A percentile compares a stretch with the other conserved stretches of the same genome.
Evolutionary conservation across 2,329 filamentous ascomycete genomes (phyloP).

Genomic region (Cladosporium sp.): DNA sequence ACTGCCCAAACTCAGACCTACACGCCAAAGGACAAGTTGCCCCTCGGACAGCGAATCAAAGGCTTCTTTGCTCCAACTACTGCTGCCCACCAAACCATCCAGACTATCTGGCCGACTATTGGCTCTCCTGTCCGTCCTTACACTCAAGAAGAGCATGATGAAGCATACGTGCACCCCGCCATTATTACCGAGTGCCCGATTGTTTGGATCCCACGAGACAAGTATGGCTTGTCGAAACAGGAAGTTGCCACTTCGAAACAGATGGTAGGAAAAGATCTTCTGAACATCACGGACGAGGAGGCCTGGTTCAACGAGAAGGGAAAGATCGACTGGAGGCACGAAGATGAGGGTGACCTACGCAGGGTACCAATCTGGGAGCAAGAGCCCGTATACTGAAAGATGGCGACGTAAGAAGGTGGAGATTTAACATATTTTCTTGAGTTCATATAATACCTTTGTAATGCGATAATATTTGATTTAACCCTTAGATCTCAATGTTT

Average conservation of each 20-base stretch:
- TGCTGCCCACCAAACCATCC: constrained; percentile 33
- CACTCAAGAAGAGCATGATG: constrained; percentile 36
- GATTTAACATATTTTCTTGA: not conserved
- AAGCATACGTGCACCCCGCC: constrained; percentile 48
- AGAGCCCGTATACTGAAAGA: constrained; percentile 15
- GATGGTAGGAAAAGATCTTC: constrained; percentile 32
- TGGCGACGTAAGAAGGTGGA: too few species aligned
- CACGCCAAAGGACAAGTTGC: constrained; percentile 7
- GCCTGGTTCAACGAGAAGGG: constrained; percentile 48
- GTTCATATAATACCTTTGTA: not conserved
- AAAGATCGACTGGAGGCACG: constrained; percentile 31
- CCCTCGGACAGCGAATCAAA: constrained; percentile 26
- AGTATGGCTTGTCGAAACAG: constrained; percentile 44
- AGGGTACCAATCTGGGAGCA: constrained; percentile 44
- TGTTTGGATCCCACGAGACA: constrained; percentile 48
- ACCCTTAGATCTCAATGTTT: not conserved
- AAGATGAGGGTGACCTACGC: constrained; percentile 41
- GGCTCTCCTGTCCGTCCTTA: constrained; percentile 33
- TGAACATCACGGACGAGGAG: constrained; percentile 45
- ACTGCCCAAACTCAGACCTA: not conserved
- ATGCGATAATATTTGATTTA: not conserved
- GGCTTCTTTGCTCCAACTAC: constrained; percentile 28
- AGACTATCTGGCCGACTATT: constrained; percentile 28
- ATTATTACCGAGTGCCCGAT: constrained; percentile 42
- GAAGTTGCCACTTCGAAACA: constrained; percentile 41